Base-by-base conservation (phyloP, 2,329 filamentous ascomycete genomes). In the Aspergillus glaucus region DNA sequence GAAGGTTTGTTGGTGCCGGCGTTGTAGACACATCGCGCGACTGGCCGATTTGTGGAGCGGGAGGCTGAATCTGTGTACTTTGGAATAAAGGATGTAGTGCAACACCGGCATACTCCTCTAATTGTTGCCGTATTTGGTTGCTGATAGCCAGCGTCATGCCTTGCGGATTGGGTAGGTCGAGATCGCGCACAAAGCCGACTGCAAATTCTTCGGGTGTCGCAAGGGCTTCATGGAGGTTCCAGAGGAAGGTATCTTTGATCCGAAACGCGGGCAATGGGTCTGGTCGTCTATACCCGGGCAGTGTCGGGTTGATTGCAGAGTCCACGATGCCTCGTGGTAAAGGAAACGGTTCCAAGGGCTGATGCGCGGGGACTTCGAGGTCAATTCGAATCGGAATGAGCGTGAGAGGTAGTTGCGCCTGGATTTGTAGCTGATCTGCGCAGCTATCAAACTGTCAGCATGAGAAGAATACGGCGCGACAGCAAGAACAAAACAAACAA, bases 301-400 rank as follows among this genome's bases (percentile, higher is more conserved):
- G 75, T 4, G 81, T 82, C 50, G 86, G 82, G 62, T 95, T 72
- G 50, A 75, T 62, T 30, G 63, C 63, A 15, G 68, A 61, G 54
- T 75, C 71, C 52, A 68, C 54, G 24, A 68, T 59, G 36, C 65
- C 60, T 46, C 71, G 67, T 17, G 74, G 73, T 42, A 75, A 54
- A 32, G 72, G 71, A 47, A 75, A 75, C 2, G 74, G 74, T 47
- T 75, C 69, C 21, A 70, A 60, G 14, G 74, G 74, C 48, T 71
- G 73, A 60, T 72, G 93, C 48, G 88, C 77, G 43, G 88, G 85
- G 28, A 98, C 85, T 65, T 97, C 92, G 65, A 97, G 79, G 64
- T 98, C 93, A 69, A 98, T 95, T 51, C 92, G 88, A 61, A 98
- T 96, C 15, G 93, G 93, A 51, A 98, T 92, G 46, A 97, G 77